phyloP scores from a whole-genome alignment of 148 eudicot species.

The Selenicereus undatus region DNA sequence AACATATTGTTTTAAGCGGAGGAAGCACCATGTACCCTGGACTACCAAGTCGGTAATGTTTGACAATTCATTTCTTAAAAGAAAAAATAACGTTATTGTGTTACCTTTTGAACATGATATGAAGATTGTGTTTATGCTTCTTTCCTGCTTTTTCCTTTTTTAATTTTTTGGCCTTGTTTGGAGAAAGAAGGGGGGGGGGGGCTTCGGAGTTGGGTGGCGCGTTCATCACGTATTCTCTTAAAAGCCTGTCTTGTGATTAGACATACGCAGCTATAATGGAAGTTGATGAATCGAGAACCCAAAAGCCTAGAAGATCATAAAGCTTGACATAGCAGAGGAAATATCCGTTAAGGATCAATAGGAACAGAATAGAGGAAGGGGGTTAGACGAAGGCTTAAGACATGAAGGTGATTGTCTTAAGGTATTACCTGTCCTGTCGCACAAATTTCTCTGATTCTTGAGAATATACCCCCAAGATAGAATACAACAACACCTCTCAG shows the following conservation, averaged over 20 bases:
- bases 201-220: background rate
- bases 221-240: background rate
- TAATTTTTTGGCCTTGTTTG: background rate
- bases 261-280: background rate
- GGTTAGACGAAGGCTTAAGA: no score
- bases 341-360: background rate
- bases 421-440: no score
- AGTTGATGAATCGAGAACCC: background rate
- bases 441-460: no score
- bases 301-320: background rate
- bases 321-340: background rate
- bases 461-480: no score
- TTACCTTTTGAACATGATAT: background rate
- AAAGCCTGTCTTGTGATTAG: background rate
- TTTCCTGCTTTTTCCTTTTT: background rate
- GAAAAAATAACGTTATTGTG: background rate
- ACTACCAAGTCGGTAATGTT: conserved; percentile 88
- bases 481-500: no score
- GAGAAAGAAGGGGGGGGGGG: background rate
- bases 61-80: background rate
- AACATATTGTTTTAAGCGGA: conserved; percentile 94
- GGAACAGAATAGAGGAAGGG: background rate
- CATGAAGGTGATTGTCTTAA: no score
- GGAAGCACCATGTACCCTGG: conserved; percentile 99
- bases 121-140: background rate